Evolutionary conservation across 768 basidiomycete genomes (phyloP).

Genomic region (Xerocomellus chrysenteron): DNA sequence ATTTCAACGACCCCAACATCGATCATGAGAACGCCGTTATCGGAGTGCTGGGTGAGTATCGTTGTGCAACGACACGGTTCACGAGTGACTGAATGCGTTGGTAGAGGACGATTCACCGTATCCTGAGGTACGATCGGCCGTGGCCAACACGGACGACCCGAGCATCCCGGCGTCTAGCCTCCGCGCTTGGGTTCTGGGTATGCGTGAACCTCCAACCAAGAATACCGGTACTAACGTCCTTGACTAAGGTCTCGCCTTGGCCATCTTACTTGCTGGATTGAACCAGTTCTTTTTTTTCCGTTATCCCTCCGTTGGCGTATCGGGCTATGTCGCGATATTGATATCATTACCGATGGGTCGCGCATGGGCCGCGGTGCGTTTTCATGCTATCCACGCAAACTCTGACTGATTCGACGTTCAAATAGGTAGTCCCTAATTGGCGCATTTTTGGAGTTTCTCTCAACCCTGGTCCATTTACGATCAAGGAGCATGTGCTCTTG

Average conservation of each 20-base stretch:
- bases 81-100: slow-evolving; percentile 12
- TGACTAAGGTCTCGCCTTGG: slow-evolving; percentile 40
- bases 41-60: slow-evolving; percentile 19
- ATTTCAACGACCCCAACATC: slow-evolving; percentile 40
- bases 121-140: slow-evolving; percentile 77
- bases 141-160: slow-evolving; percentile 70
- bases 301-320: slow-evolving; percentile 48
- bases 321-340: slow-evolving; percentile 64
- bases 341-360: slow-evolving; percentile 69
- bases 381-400: background rate
- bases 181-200: slow-evolving; percentile 59
- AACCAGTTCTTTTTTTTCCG: slow-evolving; percentile 80
- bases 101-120: slow-evolving; percentile 79
- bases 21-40: slow-evolving; percentile 21
- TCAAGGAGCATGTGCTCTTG: slow-evolving; percentile 71
- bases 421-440: slow-evolving; percentile 48
- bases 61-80: too few relatives aligned
- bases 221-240: background rate
- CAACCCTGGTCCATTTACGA: slow-evolving; percentile 74
- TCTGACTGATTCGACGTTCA: background rate
- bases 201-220: background rate
- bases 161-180: slow-evolving; percentile 59
- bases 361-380: slow-evolving; percentile 49
- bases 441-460: slow-evolving; percentile 57
- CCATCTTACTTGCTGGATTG: slow-evolving; percentile 64